A percentile compares a stretch with the other conserved stretches of the same genome.
These are phyloP conservation scores for Colletotrichum truncatum DNA, from an alignment of 2,329 filamentous ascomycete species.

Conservation along the genomic window DNA sequence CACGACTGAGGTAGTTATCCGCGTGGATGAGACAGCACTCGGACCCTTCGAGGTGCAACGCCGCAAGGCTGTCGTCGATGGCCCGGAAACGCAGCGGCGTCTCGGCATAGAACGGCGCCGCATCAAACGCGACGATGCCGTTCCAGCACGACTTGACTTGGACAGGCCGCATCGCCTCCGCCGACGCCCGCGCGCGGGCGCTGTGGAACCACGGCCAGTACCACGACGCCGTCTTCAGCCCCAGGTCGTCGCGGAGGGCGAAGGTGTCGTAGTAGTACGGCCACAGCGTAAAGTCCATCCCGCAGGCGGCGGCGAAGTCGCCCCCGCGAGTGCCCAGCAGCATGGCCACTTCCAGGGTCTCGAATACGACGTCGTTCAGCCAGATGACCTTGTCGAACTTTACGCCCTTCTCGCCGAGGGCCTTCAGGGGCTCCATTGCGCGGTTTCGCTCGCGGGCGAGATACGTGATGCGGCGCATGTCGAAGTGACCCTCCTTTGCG, in stretches of 20 bases:
- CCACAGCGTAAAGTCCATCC: constrained; percentile 64
- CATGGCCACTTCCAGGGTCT: constrained; percentile 57
- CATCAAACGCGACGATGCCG: constrained; percentile 59
- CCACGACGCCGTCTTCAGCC: constrained; percentile 59
- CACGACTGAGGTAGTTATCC: constrained; percentile 57
- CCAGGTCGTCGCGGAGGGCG: constrained; percentile 63
- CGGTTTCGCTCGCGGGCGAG: constrained; percentile 71
- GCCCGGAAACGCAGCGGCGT: constrained; percentile 66
- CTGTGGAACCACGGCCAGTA: constrained; percentile 69
- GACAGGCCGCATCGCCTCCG: constrained; percentile 57
- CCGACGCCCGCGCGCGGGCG: constrained; percentile 49
- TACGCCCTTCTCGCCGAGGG: constrained; percentile 53
- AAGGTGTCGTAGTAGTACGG: constrained; percentile 49
- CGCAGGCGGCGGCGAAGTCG: constrained; percentile 67
- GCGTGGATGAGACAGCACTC: constrained; percentile 71
- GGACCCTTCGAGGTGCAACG: constrained; percentile 65
- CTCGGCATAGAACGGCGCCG: constrained; percentile 48
- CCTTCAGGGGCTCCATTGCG: constrained; percentile 66
- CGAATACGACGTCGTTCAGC: constrained; percentile 69
- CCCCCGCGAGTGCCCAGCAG: constrained; percentile 64
- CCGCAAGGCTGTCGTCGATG: constrained; percentile 64
- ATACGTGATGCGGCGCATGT: constrained; percentile 74
- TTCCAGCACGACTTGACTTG: constrained; percentile 71
- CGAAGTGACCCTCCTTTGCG: constrained; percentile 57
- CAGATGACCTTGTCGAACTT: constrained; percentile 66